Evolutionary conservation across 345 rosid species (phyloP).

Genomic region (Arabis alpina): DNA sequence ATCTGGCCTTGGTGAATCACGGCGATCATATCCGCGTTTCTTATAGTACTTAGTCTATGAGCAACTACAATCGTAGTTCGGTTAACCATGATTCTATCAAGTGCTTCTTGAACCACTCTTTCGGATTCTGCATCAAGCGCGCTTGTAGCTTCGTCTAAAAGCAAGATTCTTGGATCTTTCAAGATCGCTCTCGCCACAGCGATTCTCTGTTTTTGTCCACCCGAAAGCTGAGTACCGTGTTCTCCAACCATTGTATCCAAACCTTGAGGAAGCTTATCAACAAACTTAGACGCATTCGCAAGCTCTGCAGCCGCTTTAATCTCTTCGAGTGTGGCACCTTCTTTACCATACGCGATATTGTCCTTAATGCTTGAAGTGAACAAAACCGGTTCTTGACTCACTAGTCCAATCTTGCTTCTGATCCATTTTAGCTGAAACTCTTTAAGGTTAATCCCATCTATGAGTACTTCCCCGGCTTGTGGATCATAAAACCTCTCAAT

Average conservation of each 20-base stretch:
- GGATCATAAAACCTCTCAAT: constrained; percentile 81
- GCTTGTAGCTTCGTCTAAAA: constrained; percentile 78
- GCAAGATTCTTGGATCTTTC: constrained; percentile 68
- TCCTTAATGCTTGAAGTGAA: constrained; percentile 62
- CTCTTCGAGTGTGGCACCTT: constrained; percentile 56
- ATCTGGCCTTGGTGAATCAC: constrained; percentile 54
- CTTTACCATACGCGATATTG: constrained; percentile 66
- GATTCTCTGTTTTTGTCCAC: constrained; percentile 84
- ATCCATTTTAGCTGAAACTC: constrained; percentile 67
- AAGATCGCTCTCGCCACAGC: constrained; percentile 76
- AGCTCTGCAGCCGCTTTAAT: constrained; percentile 61
- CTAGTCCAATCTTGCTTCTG: constrained; percentile 71
- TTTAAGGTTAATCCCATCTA: constrained; percentile 60
- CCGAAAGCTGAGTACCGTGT: constrained; percentile 78
- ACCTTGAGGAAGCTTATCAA: constrained; percentile 71
- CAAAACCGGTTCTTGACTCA: constrained; percentile 75
- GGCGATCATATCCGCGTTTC: constrained; percentile 58
- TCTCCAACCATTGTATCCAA: constrained; percentile 80
- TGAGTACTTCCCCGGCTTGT: constrained; percentile 55
- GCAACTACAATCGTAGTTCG: constrained; percentile 66
- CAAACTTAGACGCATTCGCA: constrained; percentile 67
- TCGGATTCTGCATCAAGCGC: constrained; percentile 79
- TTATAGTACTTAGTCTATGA: constrained; percentile 66
- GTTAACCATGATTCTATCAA: constrained; percentile 61
- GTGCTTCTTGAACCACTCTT: constrained; percentile 64